Conservation (phyloP, 768 basidiomycete genomes). For the Psilocybe sp. region DNA sequence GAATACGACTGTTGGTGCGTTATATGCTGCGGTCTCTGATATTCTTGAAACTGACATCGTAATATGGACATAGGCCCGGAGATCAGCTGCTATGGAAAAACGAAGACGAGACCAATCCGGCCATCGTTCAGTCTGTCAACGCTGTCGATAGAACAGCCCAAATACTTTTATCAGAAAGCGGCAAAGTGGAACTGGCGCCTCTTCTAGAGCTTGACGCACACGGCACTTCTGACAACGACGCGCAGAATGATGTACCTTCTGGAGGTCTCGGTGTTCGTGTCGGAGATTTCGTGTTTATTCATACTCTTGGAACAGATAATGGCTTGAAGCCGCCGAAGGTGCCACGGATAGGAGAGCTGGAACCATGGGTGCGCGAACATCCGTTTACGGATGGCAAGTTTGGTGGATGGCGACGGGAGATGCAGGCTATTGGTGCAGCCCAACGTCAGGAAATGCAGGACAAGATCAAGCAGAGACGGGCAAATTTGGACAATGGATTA, state of each 20-base stretch:
- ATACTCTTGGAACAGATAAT: constrained; percentile 67
- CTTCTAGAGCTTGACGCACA: constrained; percentile 88
- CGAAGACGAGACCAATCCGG: constrained; percentile 64
- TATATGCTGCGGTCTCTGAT: background rate
- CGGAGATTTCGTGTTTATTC: constrained; percentile 84
- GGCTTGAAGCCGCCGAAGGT: constrained; percentile 67
- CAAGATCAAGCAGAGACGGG: constrained; percentile 40
- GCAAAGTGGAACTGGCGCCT: constrained; percentile 63
- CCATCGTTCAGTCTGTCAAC: constrained; percentile 78
- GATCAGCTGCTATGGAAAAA: constrained; percentile 85
- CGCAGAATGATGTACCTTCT: constrained; percentile 34
- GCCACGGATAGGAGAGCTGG: constrained; percentile 82
- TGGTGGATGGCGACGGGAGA: constrained; percentile 68
- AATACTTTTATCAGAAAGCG: constrained; percentile 56
- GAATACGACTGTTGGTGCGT: constrained; percentile 89
- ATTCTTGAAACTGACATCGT: constrained; percentile 8
- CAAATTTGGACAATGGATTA: constrained; percentile 37
- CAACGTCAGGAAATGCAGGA: constrained; percentile 39
- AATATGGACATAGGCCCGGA: constrained; percentile 65
- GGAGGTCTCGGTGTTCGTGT: constrained; percentile 78
- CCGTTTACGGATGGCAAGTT: constrained; percentile 51
- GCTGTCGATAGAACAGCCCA: constrained; percentile 67
- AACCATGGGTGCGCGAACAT: constrained; percentile 70
- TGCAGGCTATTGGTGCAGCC: constrained; percentile 67
- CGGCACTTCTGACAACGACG: constrained; percentile 55